Percentiles rank a stretch among this genome's conserved stretches.
phyloP scores from a whole-genome alignment of 345 rosid species.

The Salix caprea region DNA sequence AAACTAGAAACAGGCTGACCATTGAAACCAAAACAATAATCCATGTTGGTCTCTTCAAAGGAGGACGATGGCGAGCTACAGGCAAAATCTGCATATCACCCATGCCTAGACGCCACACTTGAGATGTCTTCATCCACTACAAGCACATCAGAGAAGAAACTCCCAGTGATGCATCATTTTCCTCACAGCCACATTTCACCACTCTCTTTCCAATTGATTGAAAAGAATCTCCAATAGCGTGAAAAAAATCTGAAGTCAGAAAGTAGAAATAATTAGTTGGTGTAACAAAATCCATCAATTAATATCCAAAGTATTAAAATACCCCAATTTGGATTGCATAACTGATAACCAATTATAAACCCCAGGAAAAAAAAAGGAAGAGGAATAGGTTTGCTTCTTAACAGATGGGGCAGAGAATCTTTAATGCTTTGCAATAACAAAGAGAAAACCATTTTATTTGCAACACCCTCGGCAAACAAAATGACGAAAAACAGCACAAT shows the following conservation, averaged over 20 bases:
- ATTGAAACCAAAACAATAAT: slow-evolving; percentile 65
- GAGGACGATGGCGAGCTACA: slow-evolving; percentile 62
- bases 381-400: not conserved
- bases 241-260: not conserved
- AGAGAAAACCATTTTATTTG: not conserved
- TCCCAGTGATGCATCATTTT: not conserved
- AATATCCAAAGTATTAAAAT: not conserved
- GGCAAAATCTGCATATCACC: slow-evolving; percentile 62
- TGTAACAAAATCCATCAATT: not conserved
- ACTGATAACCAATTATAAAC: not conserved
- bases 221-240: not conserved
- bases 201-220: not conserved
- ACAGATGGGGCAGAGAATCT: not conserved
- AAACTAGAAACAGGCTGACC: slow-evolving; percentile 63
- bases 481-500: not conserved
- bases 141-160: slow-evolving; percentile 8
- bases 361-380: not conserved
- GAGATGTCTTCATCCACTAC: slow-evolving; percentile 54
- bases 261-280: not conserved
- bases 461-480: not conserved
- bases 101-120: slow-evolving; percentile 70
- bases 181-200: slow-evolving; percentile 2
- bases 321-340: not conserved
- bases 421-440: not conserved
- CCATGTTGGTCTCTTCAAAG: slow-evolving; percentile 76